phyloP scores from a whole-genome alignment of 495 filamentous ascomycete genomes.

The Immersiella caudata region DNA sequence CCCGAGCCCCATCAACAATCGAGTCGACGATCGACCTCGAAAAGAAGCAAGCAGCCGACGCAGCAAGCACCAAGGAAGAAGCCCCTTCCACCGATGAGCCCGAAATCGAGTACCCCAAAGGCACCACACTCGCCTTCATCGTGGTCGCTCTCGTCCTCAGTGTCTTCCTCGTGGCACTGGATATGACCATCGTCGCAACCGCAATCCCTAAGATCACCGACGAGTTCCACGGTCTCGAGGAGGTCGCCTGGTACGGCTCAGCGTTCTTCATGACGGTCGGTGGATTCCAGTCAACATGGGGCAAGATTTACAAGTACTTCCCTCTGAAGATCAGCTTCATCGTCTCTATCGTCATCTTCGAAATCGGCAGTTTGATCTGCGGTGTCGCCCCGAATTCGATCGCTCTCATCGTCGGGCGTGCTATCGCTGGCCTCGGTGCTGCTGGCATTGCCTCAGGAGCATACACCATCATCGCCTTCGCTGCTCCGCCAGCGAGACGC shows the following conservation, averaged over 20 bases:
- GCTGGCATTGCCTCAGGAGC: conserved; percentile 47
- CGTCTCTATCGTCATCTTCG: conserved; percentile 50
- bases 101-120: conserved; percentile 39
- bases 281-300: conserved; percentile 44
- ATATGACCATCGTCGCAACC: conserved; percentile 55
- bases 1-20: conserved; percentile 20
- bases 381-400: conserved; percentile 57
- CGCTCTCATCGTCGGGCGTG: conserved; percentile 60
- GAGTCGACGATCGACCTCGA: conserved; percentile 17
- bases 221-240: conserved; percentile 48
- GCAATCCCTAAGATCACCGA: conserved; percentile 51
- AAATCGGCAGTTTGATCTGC: conserved; percentile 58
- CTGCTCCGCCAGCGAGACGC: conserved; percentile 47
- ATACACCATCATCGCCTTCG: conserved; percentile 50
- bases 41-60: conserved; percentile 15
- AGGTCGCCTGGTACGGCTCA: conserved; percentile 56
- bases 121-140: conserved; percentile 42
- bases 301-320: conserved; percentile 46
- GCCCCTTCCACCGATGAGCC: background rate
- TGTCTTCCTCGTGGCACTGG: conserved; percentile 55
- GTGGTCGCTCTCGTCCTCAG: conserved; percentile 51
- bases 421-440: conserved; percentile 56
- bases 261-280: conserved; percentile 45
- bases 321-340: conserved; percentile 49
- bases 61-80: conserved; percentile 16